Conservation (phyloP, 2,329 filamentous ascomycete species). For the Ascochyta pisi region DNA sequence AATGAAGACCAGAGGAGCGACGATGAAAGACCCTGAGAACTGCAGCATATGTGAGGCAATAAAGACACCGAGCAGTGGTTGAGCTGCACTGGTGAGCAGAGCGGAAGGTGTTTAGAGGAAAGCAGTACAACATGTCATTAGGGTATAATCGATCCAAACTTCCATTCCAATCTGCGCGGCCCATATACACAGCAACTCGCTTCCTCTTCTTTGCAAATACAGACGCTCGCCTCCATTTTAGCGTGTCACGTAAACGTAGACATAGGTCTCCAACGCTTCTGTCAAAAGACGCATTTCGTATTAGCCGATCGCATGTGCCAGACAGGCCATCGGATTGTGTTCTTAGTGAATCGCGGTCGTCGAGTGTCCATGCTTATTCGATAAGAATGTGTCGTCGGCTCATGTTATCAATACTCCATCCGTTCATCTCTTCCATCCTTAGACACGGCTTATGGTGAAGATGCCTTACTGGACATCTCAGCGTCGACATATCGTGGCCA, state of each 20-base stretch:
- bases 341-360: background rate
- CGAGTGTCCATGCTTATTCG: slow-evolving; percentile 1
- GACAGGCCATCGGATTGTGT: slow-evolving; percentile 10
- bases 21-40: background rate
- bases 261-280: background rate
- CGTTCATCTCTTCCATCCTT: background rate
- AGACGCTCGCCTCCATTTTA: background rate
- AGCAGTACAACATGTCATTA: slow-evolving; percentile 7
- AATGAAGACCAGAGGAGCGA: background rate
- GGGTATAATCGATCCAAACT: slow-evolving; percentile 9
- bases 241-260: background rate
- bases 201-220: background rate
- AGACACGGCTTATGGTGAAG: slow-evolving; percentile 16
- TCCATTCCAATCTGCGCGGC: background rate
- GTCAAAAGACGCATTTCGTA: background rate
- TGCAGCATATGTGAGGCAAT: background rate
- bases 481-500: slow-evolving; percentile 48
- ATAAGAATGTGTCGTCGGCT: slow-evolving; percentile 3
- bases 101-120: background rate
- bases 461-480: slow-evolving; percentile 34
- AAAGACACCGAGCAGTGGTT: background rate
- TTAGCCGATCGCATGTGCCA: slow-evolving; percentile 18
- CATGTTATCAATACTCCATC: slow-evolving; percentile 1
- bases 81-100: background rate
- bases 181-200: slow-evolving; percentile 2